A percentile compares a stretch with the other conserved stretches of the same genome.
phyloP scores from a whole-genome alignment of 2,329 filamentous ascomycete species.

The Fusarium pseudonygamai region DNA sequence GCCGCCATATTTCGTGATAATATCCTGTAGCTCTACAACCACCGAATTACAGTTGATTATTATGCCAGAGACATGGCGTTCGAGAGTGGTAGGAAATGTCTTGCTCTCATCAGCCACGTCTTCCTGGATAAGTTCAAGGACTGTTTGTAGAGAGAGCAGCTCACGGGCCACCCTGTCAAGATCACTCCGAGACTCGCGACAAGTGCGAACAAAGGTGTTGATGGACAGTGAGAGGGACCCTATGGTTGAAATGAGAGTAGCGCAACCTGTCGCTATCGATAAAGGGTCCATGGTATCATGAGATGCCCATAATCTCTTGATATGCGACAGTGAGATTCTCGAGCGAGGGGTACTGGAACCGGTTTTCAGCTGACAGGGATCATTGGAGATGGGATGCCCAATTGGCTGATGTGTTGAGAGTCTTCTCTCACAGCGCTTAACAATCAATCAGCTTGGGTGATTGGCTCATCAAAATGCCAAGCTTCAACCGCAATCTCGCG shows the following conservation, averaged over 20 bases:
- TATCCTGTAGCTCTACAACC: background rate
- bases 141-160: background rate
- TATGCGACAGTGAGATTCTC: background rate
- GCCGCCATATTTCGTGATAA: background rate
- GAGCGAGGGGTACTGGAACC: background rate
- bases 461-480: background rate
- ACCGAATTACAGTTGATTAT: background rate
- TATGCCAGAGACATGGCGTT: background rate
- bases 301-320: background rate
- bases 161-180: background rate
- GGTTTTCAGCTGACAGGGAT: background rate
- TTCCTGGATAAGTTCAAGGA: background rate
- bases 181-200: background rate
- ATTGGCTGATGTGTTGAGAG: background rate
- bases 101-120: background rate
- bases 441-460: background rate
- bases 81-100: background rate
- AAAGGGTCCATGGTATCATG: background rate
- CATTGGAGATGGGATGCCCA: background rate
- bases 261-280: background rate
- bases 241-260: background rate
- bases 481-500: too few species aligned
- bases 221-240: background rate
- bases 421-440: background rate
- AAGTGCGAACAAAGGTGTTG: background rate